Evolutionary conservation across 257 asterid genomes (phyloP), one percentile per base, ranked within the genome.

Genomic region (Linaria vulgaris): DNA sequence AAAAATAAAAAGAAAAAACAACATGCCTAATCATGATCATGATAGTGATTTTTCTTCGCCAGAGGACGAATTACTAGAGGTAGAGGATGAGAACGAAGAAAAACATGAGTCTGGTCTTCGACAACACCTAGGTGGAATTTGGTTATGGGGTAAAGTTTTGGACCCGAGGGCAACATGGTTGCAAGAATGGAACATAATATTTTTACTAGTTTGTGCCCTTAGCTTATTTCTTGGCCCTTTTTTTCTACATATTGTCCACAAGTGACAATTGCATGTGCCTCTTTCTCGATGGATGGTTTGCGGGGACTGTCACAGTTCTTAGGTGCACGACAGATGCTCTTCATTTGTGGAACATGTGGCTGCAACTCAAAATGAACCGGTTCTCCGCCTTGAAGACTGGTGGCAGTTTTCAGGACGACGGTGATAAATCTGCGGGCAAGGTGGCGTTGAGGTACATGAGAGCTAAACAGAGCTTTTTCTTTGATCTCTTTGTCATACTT

Each of bases 281-380:
- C 25, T 94, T 82, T 50, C 77, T 94, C 6, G 99, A 94, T 69
- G 97, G 96, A 1, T 94, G 99, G 97, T 87, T 94, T 70, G 82
- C 95, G 25, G 67, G 79, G 63, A 79, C 90, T 44, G 91, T 94
- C 47, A 90, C 97, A 1, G 89, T 69, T 23, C 88, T 90, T 73
- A 91, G 97, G 34, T 87, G 88, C 94, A 81, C 84, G 88, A 84
- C 88, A 6, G 99, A 94, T 64, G 84, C 95, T 20, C 57, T 87
- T 23, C 95, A 94, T 77, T 66, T 90, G 20, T 85, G 87, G 82
- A 90, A 90, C 80, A 85, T 87, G 82, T 87, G 95, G 91, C 67
- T 92, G n/a, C 97, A 84, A 80, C 78, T 85, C 67, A 83, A 74
- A 68, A 69, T 81, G 73, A 75, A 67, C 69, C 75, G 77, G 19